phyloP scores from a whole-genome alignment of 768 basidiomycete species.

The Suillus weaverae region DNA sequence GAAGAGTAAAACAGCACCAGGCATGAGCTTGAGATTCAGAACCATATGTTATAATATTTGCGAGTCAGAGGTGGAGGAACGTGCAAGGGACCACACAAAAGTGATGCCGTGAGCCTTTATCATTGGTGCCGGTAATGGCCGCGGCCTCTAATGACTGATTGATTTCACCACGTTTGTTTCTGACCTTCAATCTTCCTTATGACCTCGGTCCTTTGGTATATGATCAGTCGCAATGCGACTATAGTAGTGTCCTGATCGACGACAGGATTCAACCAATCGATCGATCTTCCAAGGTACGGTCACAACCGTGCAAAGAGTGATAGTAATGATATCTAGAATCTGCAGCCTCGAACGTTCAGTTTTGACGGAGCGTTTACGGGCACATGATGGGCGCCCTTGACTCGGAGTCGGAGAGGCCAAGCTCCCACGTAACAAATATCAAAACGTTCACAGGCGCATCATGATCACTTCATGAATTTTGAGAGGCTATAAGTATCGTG shows the following conservation, averaged over 20 bases:
- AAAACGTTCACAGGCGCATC: not conserved
- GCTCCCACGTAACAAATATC: not conserved
- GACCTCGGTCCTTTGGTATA: not conserved
- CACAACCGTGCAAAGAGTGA: not conserved
- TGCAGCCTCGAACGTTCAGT: not conserved
- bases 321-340: not conserved
- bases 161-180: too few relatives aligned
- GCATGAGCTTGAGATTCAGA: not conserved
- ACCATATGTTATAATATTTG: not conserved
- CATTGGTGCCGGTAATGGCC: not conserved
- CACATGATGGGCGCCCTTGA: not conserved
- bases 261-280: not conserved
- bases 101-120: not conserved
- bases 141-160: too few relatives aligned
- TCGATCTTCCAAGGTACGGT: not conserved
- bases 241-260: not conserved
- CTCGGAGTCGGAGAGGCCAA: not conserved
- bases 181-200: not conserved
- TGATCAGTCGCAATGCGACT: not conserved
- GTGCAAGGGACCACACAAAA: not conserved
- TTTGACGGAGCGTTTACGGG: not conserved
- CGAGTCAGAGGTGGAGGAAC: not conserved
- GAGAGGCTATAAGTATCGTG: conserved; percentile 2
- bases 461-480: not conserved
- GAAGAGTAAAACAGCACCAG: not conserved